These are phyloP conservation scores for Myxozyma vanderwaltii DNA, from an alignment of 805 yeast genomes.

Conservation along the genomic window DNA sequence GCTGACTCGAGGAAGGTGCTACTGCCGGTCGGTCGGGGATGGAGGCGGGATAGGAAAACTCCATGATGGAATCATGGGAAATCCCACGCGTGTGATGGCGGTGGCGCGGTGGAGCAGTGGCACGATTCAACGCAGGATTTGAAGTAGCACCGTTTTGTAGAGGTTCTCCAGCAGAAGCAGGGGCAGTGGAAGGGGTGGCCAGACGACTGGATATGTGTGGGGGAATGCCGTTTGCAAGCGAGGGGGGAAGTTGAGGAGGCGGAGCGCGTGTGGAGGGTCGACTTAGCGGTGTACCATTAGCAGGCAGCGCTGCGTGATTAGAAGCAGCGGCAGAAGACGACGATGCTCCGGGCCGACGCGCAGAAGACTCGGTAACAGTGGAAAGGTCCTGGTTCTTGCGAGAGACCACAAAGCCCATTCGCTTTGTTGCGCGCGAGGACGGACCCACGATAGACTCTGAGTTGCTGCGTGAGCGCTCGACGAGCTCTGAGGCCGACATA, in stretches of 20 bases:
- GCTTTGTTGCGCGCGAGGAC: slow-evolving; percentile 31
- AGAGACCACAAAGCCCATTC: slow-evolving; percentile 37
- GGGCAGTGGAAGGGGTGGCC: neutral
- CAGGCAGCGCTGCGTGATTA: neutral
- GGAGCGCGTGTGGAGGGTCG: slow-evolving; percentile 6
- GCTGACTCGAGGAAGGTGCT: neutral
- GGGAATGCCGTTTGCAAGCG: slow-evolving; percentile 10
- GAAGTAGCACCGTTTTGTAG: neutral
- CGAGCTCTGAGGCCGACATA: slow-evolving; percentile 23
- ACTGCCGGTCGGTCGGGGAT: slow-evolving; percentile 1
- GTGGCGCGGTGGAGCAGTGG: slow-evolving; percentile 9
- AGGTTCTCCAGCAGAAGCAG: neutral
- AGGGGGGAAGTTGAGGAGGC: slow-evolving; percentile 13
- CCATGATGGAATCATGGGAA: slow-evolving; percentile 35
- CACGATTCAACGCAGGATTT: neutral
- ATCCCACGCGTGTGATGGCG: slow-evolving; percentile 34
- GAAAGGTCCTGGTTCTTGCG: slow-evolving; percentile 30
- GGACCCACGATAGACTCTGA: slow-evolving; percentile 31
- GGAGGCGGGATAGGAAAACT: slow-evolving; percentile 4
- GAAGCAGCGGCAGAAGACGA: neutral
- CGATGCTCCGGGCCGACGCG: neutral
- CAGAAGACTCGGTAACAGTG: slow-evolving; percentile 15
- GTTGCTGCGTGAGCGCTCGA: slow-evolving; percentile 37
- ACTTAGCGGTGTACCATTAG: neutral
- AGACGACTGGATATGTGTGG: slow-evolving; percentile 3